Evolutionary conservation across 768 basidiomycete genomes (phyloP).

Genomic region (Mycena chlorophos): DNA sequence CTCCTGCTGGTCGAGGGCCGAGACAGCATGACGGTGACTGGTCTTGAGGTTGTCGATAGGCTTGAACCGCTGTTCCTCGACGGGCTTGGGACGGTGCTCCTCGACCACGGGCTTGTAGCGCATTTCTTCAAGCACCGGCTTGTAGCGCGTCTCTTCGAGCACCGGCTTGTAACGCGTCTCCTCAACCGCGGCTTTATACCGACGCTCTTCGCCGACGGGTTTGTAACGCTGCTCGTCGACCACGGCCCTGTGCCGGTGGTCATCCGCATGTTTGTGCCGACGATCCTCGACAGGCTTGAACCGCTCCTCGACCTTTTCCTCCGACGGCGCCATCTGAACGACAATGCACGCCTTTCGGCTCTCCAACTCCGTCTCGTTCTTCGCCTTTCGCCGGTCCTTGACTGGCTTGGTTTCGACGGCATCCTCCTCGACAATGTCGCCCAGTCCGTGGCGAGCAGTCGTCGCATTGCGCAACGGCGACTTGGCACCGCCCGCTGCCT

Average conservation of each 20-base stretch:
- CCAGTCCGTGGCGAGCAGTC: conserved; percentile 39
- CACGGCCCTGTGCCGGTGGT: conserved; percentile 7
- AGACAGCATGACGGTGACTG: not conserved
- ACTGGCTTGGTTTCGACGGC: conserved; percentile 27
- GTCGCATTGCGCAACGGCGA: conserved; percentile 52
- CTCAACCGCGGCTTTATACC: conserved; percentile 2
- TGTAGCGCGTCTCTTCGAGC: too few species aligned
- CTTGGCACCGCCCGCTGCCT: conserved; percentile 55
- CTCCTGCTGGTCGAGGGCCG: conserved; percentile 16
- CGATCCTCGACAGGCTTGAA: conserved; percentile 20
- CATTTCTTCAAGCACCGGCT: too few species aligned
- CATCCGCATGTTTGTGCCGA: too few species aligned
- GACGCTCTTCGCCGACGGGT: conserved; percentile 11
- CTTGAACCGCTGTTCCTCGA: too few species aligned
- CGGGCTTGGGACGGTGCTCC: too few species aligned
- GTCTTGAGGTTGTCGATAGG: not conserved
- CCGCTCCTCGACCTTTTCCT: conserved; percentile 33
- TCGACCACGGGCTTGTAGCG: too few species aligned
- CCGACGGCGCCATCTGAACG: conserved; percentile 81
- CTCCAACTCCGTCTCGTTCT: conserved; percentile 74
- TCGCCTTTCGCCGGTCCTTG: conserved; percentile 38
- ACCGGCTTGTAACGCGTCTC: too few species aligned
- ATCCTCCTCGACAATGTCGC: conserved; percentile 44
- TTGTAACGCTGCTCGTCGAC: conserved; percentile 17
- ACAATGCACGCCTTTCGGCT: conserved; percentile 92